Evolutionary conservation across 345 rosid species (phyloP).

Genomic region (Camelina neglecta): DNA sequence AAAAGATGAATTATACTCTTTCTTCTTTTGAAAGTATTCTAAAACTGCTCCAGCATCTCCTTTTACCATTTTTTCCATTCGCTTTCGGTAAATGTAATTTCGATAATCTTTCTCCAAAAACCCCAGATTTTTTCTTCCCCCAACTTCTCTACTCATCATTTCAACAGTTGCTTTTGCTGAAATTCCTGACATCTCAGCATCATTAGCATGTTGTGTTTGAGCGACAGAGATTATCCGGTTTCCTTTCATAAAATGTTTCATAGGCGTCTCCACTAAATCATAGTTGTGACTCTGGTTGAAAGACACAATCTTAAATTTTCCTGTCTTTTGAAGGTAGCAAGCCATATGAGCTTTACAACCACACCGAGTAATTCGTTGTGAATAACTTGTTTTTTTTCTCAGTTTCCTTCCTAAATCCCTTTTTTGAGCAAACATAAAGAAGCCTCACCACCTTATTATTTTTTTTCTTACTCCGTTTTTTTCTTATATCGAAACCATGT

Average conservation of each 20-base stretch:
- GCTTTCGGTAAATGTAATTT: not conserved
- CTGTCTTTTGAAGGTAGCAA: not conserved
- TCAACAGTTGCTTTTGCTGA: constrained; percentile 10
- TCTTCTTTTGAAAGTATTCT: not conserved
- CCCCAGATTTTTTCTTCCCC: not conserved
- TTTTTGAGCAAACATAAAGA: too few relatives aligned
- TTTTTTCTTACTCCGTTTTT: not conserved
- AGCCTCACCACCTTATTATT: not conserved
- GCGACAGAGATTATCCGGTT: too few relatives aligned
- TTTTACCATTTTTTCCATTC: not conserved
- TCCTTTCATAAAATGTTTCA: constrained; percentile 19
- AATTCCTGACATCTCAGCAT: constrained; percentile 18
- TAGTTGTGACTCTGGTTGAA: constrained; percentile 2
- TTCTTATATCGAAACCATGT: not conserved
- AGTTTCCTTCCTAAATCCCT: too few relatives aligned
- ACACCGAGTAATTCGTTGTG: not conserved
- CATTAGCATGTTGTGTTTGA: constrained; percentile 1
- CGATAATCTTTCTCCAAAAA: constrained; percentile 2
- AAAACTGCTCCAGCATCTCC: not conserved
- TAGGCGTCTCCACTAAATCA: not conserved
- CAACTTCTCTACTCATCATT: not conserved
- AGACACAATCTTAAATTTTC: not conserved
- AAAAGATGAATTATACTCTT: not conserved
- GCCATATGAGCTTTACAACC: constrained; percentile 11
- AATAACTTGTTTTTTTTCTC: not conserved